Evolutionary conservation across 495 filamentous ascomycete species (phyloP).

Genomic region (Penicillium ochrochloron): DNA sequence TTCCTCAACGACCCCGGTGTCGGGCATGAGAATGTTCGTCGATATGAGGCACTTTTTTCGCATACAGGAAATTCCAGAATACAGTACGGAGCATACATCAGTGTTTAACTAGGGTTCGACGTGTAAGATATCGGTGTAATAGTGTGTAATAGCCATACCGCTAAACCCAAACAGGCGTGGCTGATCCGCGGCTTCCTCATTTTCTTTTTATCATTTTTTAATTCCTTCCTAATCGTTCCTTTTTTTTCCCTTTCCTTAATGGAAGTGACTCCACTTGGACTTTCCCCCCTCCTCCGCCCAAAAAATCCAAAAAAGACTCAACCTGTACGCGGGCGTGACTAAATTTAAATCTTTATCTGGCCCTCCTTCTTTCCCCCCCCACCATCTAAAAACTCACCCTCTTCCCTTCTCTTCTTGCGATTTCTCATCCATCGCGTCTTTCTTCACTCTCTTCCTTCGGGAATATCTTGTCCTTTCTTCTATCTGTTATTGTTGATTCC

Average conservation of each 20-base stretch:
- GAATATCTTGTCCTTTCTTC: slow-evolving; percentile 13
- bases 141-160: slow-evolving; percentile 14
- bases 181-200: slow-evolving; percentile 26
- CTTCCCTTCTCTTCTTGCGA: slow-evolving; percentile 33
- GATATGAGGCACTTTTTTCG: slow-evolving; percentile 30
- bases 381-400: slow-evolving; percentile 37
- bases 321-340: slow-evolving; percentile 26
- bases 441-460: slow-evolving; percentile 15
- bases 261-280: neutral
- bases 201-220: slow-evolving; percentile 16
- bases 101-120: neutral
- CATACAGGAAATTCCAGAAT: neutral
- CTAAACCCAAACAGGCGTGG: slow-evolving; percentile 20
- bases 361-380: slow-evolving; percentile 22
- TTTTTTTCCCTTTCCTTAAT: neutral
- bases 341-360: slow-evolving; percentile 42
- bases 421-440: slow-evolving; percentile 29
- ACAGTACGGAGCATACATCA: neutral
- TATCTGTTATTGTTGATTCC: neutral
- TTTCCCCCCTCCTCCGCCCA: neutral
- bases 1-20: slow-evolving; percentile 37
- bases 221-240: neutral
- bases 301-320: slow-evolving; percentile 25
- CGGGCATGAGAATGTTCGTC: slow-evolving; percentile 27
- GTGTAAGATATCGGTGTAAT: neutral